phyloP scores from a whole-genome alignment of 2,329 filamentous ascomycete genomes.

The Aspergillus costaricaensis region DNA sequence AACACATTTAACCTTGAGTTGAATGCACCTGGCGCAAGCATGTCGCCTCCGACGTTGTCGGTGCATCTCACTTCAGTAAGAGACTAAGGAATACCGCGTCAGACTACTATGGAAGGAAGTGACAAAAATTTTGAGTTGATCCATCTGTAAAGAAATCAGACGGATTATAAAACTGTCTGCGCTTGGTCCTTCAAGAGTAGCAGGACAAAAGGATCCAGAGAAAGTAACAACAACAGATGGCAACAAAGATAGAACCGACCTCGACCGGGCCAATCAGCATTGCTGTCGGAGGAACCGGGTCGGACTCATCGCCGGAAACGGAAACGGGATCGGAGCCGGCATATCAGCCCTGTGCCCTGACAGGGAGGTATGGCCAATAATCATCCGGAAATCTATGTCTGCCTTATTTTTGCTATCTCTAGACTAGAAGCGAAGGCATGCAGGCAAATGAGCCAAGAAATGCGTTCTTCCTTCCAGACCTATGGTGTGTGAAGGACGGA shows the following conservation, averaged over 20 bases:
- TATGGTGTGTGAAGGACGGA: too few species aligned
- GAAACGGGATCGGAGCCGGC: background rate
- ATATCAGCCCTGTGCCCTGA: background rate
- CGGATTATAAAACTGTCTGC: background rate
- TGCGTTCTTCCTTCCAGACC: too few species aligned
- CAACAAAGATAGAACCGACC: background rate
- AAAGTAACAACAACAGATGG: background rate
- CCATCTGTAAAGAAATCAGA: background rate
- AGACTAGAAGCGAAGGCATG: too few species aligned
- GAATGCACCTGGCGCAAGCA: conserved; percentile 12
- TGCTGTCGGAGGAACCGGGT: background rate
- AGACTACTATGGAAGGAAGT: background rate
- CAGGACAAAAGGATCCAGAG: background rate
- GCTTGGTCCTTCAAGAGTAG: background rate
- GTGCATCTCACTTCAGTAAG: background rate
- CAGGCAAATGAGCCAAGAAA: too few species aligned
- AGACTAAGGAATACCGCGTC: background rate
- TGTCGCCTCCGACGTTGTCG: conserved; percentile 5
- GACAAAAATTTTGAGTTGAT: background rate
- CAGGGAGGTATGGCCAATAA: background rate
- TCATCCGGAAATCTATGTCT: background rate
- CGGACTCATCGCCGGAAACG: background rate
- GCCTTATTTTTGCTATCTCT: too few species aligned
- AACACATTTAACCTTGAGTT: conserved; percentile 13
- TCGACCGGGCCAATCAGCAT: background rate